Conservation (phyloP, 2,329 filamentous ascomycete species). For the Aspergillus floridensis region DNA sequence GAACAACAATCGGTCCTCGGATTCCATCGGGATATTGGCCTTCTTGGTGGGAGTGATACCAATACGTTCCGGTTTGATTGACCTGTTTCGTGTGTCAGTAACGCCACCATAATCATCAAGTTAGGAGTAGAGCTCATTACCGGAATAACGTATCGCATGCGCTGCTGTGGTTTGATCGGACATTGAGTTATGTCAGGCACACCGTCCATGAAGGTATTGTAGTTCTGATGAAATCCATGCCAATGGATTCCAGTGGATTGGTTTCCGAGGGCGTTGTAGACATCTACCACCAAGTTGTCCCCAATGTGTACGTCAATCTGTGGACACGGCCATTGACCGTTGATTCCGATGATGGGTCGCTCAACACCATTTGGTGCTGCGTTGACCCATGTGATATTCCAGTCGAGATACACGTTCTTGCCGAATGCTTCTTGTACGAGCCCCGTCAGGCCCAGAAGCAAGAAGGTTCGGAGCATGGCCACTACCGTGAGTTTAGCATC, state of each 20-base stretch:
- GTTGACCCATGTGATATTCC: slow-evolving; percentile 5
- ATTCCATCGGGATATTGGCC: slow-evolving; percentile 71
- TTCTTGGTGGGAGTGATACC: slow-evolving; percentile 71
- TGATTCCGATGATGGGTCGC: neutral
- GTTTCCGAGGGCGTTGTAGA: slow-evolving; percentile 41
- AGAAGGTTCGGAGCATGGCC: slow-evolving; percentile 2
- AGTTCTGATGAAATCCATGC: slow-evolving; percentile 69
- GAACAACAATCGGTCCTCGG: slow-evolving; percentile 62
- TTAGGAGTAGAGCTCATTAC: slow-evolving; percentile 25
- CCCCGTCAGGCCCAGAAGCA: neutral
- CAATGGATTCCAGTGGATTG: slow-evolving; percentile 51
- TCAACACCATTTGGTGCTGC: slow-evolving; percentile 1
- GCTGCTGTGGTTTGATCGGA: slow-evolving; percentile 60
- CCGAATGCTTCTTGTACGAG: neutral
- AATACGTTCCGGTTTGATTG: slow-evolving; percentile 70
- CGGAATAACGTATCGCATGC: slow-evolving; percentile 67
- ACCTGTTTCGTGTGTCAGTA: slow-evolving; percentile 35
- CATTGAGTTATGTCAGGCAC: slow-evolving; percentile 66
- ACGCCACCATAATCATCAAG: neutral
- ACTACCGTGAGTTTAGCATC: neutral
- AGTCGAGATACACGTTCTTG: slow-evolving; percentile 41
- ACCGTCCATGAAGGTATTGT: slow-evolving; percentile 70
- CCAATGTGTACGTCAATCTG: slow-evolving; percentile 39
- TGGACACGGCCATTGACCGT: slow-evolving; percentile 54
- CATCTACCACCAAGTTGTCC: slow-evolving; percentile 39